Evolutionary conservation across 768 basidiomycete species (phyloP), one percentile per base, ranked within the genome.

Genomic region (Mrakia frigida): DNA sequence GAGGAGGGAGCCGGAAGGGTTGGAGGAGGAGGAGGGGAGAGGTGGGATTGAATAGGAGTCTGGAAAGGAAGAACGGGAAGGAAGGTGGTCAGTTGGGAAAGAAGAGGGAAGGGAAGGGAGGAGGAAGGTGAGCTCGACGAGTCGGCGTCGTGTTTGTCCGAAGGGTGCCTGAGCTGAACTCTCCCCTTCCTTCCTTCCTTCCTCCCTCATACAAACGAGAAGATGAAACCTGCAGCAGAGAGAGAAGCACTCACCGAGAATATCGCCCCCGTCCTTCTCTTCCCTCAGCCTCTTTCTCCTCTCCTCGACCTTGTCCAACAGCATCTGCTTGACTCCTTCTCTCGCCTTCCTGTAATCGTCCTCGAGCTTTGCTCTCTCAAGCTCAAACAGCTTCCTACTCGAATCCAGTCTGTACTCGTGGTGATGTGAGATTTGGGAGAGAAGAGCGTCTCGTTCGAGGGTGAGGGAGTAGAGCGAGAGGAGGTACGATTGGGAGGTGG

Each of bases 261-360:
- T 82, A 16, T 85, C 85, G 23, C 83, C 83, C 28, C 82, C 82
- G 67, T 86, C 85, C 77, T 85, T 85, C 75, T 86, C 85, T 73
- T 86, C 85, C 70, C 82, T 79, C n/a, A 85, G 75, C 63, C 83
- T 83, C 75, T 82, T 79, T 70, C 84, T 77, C 31, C 84, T 70
- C 76, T 86, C 85, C 77, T 86, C 85, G 33, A 85, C 81, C 6
- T 82, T 81, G 28, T 83, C 84, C 33, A 85, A 68, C 35, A 86
- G 74, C 50, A 83, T 76, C 79, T 83, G 82, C 65, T 82, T 79
- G 6, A 84, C 85, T 14, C 82, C 81, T 73, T 85, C 84, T 28
- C 83, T 80, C 23, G 84, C 84, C 63, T 82, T 82, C 80, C 82
- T 82, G 77, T 84, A 85, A 77, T 84, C 83, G 65, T 83, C 84